These are phyloP conservation scores for Parachaetomium inaequale DNA, from an alignment of 495 filamentous ascomycete species.

Conservation along the genomic window DNA sequence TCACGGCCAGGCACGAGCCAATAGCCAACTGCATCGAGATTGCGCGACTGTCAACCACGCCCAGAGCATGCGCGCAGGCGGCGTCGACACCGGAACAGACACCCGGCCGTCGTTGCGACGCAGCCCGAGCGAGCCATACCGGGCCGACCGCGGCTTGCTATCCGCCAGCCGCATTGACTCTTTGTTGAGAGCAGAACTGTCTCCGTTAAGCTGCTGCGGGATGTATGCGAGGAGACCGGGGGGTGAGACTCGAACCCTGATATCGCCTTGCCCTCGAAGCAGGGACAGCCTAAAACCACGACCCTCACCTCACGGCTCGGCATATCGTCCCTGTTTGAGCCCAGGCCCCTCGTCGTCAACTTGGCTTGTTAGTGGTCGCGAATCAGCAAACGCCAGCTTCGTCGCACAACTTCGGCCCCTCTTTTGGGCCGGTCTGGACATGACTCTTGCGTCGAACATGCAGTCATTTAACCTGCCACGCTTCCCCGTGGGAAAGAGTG, in stretches of 20 bases:
- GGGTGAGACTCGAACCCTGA: not conserved
- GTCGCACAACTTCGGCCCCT: constrained; percentile 14
- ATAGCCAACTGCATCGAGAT: not conserved
- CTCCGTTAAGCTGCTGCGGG: not conserved
- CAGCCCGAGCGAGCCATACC: not conserved
- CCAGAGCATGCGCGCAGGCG: not conserved
- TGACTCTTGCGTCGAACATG: not conserved
- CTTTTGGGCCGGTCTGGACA: constrained; percentile 11
- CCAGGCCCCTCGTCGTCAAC: not conserved
- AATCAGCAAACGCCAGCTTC: constrained; percentile 8
- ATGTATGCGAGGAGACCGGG: not conserved
- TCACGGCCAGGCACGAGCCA: constrained; percentile 3
- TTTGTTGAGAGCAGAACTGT: not conserved
- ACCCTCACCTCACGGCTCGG: no score
- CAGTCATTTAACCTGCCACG: not conserved
- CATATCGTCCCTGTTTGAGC: not conserved
- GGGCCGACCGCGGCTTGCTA: not conserved
- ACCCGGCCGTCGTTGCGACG: not conserved
- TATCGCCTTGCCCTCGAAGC: not conserved
- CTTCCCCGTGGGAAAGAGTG: not conserved
- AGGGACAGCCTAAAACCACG: not conserved
- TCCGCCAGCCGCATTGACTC: not conserved
- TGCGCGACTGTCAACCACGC: not conserved
- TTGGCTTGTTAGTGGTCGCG: not conserved
- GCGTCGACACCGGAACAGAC: not conserved